phyloP scores from a whole-genome alignment of 768 basidiomycete species.

The Mycena crocata region DNA sequence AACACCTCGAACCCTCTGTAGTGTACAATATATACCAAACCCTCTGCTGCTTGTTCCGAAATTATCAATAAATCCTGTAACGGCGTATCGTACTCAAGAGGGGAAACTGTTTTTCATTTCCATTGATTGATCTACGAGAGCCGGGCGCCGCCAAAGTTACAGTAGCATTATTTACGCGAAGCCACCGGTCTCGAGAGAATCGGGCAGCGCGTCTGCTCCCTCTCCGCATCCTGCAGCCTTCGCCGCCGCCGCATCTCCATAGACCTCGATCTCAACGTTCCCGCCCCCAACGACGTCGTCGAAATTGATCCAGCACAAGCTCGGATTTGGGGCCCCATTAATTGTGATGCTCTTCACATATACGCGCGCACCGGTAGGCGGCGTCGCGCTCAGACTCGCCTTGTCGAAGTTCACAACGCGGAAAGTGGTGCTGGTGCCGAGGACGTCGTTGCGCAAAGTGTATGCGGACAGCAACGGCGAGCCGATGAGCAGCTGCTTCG shows the following conservation, averaged over 20 bases:
- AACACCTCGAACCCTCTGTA: constrained; percentile 27
- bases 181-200: constrained; percentile 54
- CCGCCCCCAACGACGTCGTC: constrained; percentile 58
- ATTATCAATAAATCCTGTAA: constrained; percentile 12
- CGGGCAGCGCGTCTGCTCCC: constrained; percentile 46
- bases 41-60: constrained; percentile 13
- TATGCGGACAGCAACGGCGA: constrained; percentile 61
- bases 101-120: no score
- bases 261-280: constrained; percentile 57
- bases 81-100: no score
- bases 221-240: constrained; percentile 52
- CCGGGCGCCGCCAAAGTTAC: no score
- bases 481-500: constrained; percentile 60
- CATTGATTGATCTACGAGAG: no score
- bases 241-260: constrained; percentile 50
- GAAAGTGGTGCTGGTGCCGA: constrained; percentile 54
- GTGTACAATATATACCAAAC: constrained; percentile 27
- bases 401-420: constrained; percentile 57
- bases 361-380: constrained; percentile 52
- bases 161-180: no score
- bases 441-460: constrained; percentile 52
- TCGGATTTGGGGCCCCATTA: constrained; percentile 50
- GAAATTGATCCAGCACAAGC: constrained; percentile 59
- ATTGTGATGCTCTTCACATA: constrained; percentile 58
- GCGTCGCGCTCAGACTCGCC: constrained; percentile 47